Evolutionary conservation across 805 yeast species (phyloP), one percentile per base, ranked within the genome.

Genomic region (Debaryomyces castellii): DNA sequence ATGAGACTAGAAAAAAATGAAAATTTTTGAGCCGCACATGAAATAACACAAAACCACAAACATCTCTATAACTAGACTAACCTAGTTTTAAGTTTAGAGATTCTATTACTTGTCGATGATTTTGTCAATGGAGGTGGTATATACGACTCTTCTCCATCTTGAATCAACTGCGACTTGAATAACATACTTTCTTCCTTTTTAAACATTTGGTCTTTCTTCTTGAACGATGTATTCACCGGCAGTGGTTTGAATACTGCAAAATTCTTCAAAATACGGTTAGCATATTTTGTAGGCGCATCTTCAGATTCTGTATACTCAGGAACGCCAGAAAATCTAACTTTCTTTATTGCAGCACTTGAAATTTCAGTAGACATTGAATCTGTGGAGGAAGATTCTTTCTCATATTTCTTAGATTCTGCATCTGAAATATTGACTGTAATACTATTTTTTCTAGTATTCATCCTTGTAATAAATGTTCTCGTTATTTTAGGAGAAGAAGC

Each of bases 271-370:
- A 73, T 64, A 18, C 60, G 57, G 43, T 60, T 60, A 3, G 73
- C 57, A 43, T 68, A 69, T 36, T 58, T 61, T 8, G 80, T 66
- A 1, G 83, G 83, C 0, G 78, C 80, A 59, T 80, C 85, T 55
- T 80, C 85, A 5, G 72, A 78, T 27, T 73, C 79, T 2, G 72
- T 55, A 45, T 77, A 80, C 41, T 70, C 76, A 1, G 78, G 70
- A 4, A 80, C 83, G 0, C 83, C 83, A 4, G 63, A 63, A 49
- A 80, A 80, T 25, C 84, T 57, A 9, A 80, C 83, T 50, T 66
- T 76, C 50, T 77, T 78, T 2, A 60, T 42, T 6, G 39, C 9
- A 14, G 41, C 39, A 45, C 51, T 52, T 10, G 17, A 21, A 4
- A 40, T 41, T 11, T 32, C 44, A 18, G 32, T 38, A 9, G 23